phyloP scores from a whole-genome alignment of 2,329 filamentous ascomycete species.

The Colletotrichum agaves region DNA sequence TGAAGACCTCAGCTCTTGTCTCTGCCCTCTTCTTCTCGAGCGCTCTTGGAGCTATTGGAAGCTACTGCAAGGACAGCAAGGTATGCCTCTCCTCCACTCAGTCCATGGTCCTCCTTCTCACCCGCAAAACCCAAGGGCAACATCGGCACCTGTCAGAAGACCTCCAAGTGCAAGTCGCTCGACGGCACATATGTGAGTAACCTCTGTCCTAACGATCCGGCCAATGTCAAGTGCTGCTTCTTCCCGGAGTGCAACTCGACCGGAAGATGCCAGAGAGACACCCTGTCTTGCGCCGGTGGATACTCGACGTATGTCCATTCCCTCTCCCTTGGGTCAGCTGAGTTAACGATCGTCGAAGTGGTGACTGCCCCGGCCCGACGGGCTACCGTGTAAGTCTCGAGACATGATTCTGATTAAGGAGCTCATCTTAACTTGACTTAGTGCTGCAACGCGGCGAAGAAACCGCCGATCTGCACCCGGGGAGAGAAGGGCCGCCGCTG shows the following conservation, averaged over 20 bases:
- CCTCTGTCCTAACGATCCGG: conserved; percentile 30
- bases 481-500: conserved; percentile 23
- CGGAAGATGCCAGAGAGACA: conserved; percentile 28
- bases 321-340: background rate
- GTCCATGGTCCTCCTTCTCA: background rate
- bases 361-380: conserved; percentile 26
- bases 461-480: conserved; percentile 26
- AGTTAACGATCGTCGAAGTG: background rate
- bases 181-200: conserved; percentile 25
- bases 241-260: conserved; percentile 29
- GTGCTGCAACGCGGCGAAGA: conserved; percentile 32
- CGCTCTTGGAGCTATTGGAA: conserved; percentile 20
- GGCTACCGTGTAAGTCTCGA: conserved; percentile 25
- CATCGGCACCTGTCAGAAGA: conserved; percentile 31
- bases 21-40: conserved; percentile 14
- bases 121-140: conserved; percentile 5
- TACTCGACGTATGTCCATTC: conserved; percentile 15
- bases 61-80: conserved; percentile 29
- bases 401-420: background rate
- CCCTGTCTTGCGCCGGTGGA: conserved; percentile 23
- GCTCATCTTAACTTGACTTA: background rate
- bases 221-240: conserved; percentile 33
- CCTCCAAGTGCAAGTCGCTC: conserved; percentile 24
- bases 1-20: conserved; percentile 18
- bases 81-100: background rate